These are phyloP conservation scores for Aureobasidium leucospermi DNA, from an alignment of 2,329 filamentous ascomycete genomes.

Conservation along the genomic window DNA sequence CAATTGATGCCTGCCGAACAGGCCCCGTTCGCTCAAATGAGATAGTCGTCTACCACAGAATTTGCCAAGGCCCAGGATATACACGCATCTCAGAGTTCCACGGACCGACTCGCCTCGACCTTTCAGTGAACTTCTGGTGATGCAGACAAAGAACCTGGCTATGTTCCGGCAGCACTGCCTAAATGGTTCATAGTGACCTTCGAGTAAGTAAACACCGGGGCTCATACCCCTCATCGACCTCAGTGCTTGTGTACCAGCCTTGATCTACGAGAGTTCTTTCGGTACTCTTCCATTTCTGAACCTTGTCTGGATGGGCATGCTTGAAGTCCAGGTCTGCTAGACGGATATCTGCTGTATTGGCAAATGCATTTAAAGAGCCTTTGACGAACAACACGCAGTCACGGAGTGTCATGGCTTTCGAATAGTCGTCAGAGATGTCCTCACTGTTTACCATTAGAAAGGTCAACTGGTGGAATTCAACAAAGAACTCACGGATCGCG, in stretches of 20 bases:
- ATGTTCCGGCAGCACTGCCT: not conserved
- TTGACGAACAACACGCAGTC: conserved; percentile 41
- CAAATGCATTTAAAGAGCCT: conserved; percentile 18
- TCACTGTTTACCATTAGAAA: conserved; percentile 13
- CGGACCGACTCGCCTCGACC: not conserved
- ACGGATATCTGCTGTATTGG: conserved; percentile 30
- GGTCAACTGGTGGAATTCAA: not conserved
- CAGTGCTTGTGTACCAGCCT: conserved; percentile 34
- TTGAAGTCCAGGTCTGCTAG: conserved; percentile 43
- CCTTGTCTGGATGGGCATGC: conserved; percentile 29
- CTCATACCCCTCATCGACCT: conserved; percentile 5
- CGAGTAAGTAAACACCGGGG: not conserved
- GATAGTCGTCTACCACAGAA: not conserved
- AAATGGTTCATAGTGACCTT: not conserved
- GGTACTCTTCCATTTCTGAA: conserved; percentile 34
- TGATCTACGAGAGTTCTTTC: conserved; percentile 32
- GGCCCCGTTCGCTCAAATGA: not conserved
- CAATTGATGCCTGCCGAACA: not conserved
- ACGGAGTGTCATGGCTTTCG: conserved; percentile 40
- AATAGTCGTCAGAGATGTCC: conserved; percentile 23
- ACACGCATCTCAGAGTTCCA: not conserved
- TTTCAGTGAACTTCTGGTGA: not conserved
- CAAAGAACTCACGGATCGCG: not conserved
- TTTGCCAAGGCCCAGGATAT: not conserved
- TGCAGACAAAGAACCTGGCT: not conserved